Evolutionary conservation across 2,329 filamentous ascomycete genomes (phyloP).

Genomic region (Eurotiales sp.): DNA sequence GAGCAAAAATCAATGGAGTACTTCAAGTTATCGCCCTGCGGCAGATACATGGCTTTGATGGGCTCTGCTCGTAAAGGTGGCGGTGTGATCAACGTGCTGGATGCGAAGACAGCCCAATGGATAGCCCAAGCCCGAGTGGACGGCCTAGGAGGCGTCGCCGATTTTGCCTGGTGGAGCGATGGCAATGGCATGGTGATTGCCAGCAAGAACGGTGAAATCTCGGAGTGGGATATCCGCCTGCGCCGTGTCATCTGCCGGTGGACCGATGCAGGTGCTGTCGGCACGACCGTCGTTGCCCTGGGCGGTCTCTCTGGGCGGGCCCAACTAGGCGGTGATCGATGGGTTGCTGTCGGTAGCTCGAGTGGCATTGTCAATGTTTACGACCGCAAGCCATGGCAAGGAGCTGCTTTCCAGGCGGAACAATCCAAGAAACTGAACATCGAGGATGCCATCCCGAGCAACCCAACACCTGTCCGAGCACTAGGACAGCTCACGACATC

Average conservation of each 20-base stretch:
- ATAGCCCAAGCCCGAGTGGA: slow-evolving; percentile 77
- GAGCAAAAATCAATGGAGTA: slow-evolving; percentile 89
- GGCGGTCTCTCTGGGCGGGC: slow-evolving; percentile 50
- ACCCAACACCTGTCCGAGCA: slow-evolving; percentile 67
- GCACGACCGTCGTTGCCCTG: slow-evolving; percentile 75
- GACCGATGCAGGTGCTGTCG: slow-evolving; percentile 85
- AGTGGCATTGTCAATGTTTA: slow-evolving; percentile 93
- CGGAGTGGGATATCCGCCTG: slow-evolving; percentile 74
- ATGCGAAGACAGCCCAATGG: slow-evolving; percentile 81
- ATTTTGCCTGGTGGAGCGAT: slow-evolving; percentile 89
- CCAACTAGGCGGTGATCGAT: slow-evolving; percentile 69
- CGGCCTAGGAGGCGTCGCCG: slow-evolving; percentile 75
- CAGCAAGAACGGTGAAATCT: slow-evolving; percentile 82
- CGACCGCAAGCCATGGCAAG: slow-evolving; percentile 66
- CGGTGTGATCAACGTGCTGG: slow-evolving; percentile 81
- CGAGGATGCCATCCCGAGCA: slow-evolving; percentile 54
- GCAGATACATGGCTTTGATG: slow-evolving; percentile 77
- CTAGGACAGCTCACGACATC: slow-evolving; percentile 87
- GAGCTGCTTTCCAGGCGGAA: slow-evolving; percentile 32
- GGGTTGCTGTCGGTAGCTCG: slow-evolving; percentile 82
- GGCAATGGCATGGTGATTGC: slow-evolving; percentile 77
- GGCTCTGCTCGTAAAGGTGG: slow-evolving; percentile 80
- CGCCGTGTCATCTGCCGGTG: slow-evolving; percentile 73
- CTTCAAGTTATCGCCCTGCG: slow-evolving; percentile 83
- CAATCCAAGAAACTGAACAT: slow-evolving; percentile 22